A percentile compares a stretch with the other conserved stretches of the same genome.
Conservation (phyloP, 306 rosid genomes). For the Rosa lucieae region DNA sequence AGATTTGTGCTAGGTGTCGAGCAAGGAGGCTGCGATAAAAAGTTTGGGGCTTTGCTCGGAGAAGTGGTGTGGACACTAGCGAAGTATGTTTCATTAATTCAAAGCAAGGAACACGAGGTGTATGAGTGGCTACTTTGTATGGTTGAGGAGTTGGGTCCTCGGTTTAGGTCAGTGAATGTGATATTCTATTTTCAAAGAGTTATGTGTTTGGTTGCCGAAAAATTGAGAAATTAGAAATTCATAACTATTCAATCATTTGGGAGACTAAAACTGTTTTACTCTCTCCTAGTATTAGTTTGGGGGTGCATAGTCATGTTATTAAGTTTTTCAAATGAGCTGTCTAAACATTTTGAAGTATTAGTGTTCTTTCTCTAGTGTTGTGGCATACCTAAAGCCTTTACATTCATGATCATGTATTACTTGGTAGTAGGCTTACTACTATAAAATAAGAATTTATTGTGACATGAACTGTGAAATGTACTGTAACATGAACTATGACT, state of each 20-base stretch:
- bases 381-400: neutral
- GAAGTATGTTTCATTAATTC: constrained; percentile 45
- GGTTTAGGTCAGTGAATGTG: constrained; percentile 52
- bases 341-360: neutral
- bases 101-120: constrained; percentile 39
- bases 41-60: constrained; percentile 41
- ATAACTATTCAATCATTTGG: too few species aligned
- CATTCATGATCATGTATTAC: neutral
- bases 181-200: neutral
- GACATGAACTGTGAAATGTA: too few species aligned
- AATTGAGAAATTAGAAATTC: too few species aligned
- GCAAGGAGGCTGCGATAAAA: constrained; percentile 41
- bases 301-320: neutral
- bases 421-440: neutral
- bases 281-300: too few species aligned
- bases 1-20: constrained; percentile 48
- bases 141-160: constrained; percentile 70
- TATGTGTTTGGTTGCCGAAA: neutral
- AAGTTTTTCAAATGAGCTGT: neutral
- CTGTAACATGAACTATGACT: too few species aligned
- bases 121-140: constrained; percentile 51
- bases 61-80: constrained; percentile 51
- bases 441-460: neutral
- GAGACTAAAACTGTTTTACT: too few species aligned
- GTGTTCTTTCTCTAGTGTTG: neutral